These are phyloP conservation scores for Scheffersomyces insectosa DNA, from an alignment of 1,139 yeast genomes.

Conservation along the genomic window DNA sequence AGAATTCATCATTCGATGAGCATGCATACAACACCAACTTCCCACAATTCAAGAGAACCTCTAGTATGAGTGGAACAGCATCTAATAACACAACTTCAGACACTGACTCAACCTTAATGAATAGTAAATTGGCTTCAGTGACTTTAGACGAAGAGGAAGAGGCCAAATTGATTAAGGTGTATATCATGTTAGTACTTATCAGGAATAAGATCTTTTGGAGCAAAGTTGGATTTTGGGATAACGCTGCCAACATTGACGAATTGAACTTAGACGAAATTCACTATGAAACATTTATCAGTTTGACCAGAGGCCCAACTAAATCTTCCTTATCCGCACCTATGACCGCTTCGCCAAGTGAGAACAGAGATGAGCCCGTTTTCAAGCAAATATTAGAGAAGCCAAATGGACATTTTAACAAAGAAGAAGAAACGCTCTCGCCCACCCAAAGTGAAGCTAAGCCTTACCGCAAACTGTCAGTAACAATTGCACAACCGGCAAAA, in stretches of 20 bases:
- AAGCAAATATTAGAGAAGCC: background rate
- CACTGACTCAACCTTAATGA: slow-evolving; percentile 9
- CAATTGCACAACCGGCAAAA: background rate
- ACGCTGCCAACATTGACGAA: slow-evolving; percentile 31
- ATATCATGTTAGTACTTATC: slow-evolving; percentile 27
- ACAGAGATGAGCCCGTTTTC: background rate
- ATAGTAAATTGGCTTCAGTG: slow-evolving; percentile 10
- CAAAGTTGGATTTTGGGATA: slow-evolving; percentile 71
- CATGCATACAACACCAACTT: slow-evolving; percentile 10
- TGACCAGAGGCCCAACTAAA: slow-evolving; percentile 4
- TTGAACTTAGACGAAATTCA: slow-evolving; percentile 14
- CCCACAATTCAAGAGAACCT: slow-evolving; percentile 21
- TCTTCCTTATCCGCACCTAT: background rate
- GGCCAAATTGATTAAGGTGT: slow-evolving; percentile 22
- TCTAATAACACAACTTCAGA: slow-evolving; percentile 1
- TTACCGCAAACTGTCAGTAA: too few species aligned
- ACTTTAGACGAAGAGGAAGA: slow-evolving; percentile 17
- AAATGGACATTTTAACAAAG: too few species aligned
- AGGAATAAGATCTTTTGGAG: slow-evolving; percentile 71
- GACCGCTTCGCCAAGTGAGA: background rate
- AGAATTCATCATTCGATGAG: slow-evolving; percentile 25
- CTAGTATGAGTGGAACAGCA: slow-evolving; percentile 1
- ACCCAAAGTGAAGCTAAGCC: background rate
- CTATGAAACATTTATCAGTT: slow-evolving; percentile 13
- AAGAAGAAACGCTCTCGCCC: background rate